Evolutionary conservation across 2,329 filamentous ascomycete species (phyloP).

Genomic region (Escovopsis sp.): DNA sequence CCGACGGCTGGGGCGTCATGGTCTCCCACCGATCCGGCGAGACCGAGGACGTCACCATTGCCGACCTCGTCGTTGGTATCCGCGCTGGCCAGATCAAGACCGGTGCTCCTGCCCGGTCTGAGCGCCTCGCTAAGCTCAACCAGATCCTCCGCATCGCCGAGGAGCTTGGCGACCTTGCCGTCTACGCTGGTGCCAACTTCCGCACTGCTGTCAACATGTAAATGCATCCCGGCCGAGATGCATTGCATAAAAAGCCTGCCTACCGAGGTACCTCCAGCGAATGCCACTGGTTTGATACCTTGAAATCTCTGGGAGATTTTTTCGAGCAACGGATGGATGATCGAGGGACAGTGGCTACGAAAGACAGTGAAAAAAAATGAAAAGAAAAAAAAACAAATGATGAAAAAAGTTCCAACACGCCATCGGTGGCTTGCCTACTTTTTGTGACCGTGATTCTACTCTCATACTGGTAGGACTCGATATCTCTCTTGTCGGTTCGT

Average conservation of each 20-base stretch:
- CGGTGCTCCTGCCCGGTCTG: constrained; percentile 86
- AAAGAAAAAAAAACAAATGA: background rate
- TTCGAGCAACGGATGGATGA: background rate
- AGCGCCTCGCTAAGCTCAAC: constrained; percentile 99
- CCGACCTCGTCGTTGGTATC: constrained; percentile 94
- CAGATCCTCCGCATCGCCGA: constrained; percentile 99
- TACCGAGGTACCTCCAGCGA: no score
- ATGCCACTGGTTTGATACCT: no score
- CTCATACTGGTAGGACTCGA: no score
- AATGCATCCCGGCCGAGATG: constrained; percentile 12
- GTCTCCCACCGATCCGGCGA: constrained; percentile 98
- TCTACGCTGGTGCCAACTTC: constrained; percentile 91
- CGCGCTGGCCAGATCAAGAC: constrained; percentile 98
- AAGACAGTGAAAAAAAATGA: background rate
- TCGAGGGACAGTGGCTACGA: background rate
- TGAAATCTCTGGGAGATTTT: no score
- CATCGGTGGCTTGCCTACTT: no score
- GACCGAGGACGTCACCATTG: constrained; percentile 99
- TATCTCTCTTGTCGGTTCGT: no score
- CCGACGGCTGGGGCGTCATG: constrained; percentile 96
- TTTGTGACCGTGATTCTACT: no score
- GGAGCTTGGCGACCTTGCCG: constrained; percentile 81
- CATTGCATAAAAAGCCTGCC: no score
- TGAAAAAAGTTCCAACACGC: no score
- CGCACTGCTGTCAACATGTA: constrained; percentile 81